Evolutionary conservation across 192 early-diverging fungal species (phyloP), one percentile per base, ranked within the genome.

Genomic region (Backusella macrospora): DNA sequence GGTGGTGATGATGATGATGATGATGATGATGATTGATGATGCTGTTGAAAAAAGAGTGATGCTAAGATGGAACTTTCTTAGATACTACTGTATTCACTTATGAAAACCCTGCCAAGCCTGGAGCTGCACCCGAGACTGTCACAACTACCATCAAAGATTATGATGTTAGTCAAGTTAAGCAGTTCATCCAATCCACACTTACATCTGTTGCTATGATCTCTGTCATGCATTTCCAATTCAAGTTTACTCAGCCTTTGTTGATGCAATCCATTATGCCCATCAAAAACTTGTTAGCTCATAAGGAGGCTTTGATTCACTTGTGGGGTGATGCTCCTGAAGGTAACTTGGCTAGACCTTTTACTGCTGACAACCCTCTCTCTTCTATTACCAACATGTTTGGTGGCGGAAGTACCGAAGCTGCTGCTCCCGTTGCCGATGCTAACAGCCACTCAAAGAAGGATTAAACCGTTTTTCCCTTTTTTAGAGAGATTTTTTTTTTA

Each of bases 161-260:
- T 80, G 96, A 98, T 83, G 78, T 91, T 38, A 79, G 72, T 12
- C 89, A 94, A 76, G 72, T 89, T 38, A 83, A 88, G 69, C 90
- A 93, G 79, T 80, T 88, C 52, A 78, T 93, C 71, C 93, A 91
- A 73, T 89, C 91, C 68, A 87, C 90, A 18, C 45, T 89, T 34
- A 87, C 92, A 18, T 90, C 90, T 15, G 63, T 92, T 40, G 89
- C 80, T 16, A 86, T 97, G 66, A 91, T 98, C 75, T 81, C 82
- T 47, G 86, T 93, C 65, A 90, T 97, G 85, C 91, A 98, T 85
- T 94, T 91, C 83, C 89, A 96, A 81, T 97, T 90, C 78, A 92
- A 92, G 47, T 94, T 95, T 71, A 89, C 93, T 63, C 93, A 96
- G 74, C 96, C 96, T 14, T 80, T 98, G 47, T 82, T 97, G 42